Evolutionary conservation across 345 rosid genomes (phyloP).

Genomic region (Corchorus olitorius): DNA sequence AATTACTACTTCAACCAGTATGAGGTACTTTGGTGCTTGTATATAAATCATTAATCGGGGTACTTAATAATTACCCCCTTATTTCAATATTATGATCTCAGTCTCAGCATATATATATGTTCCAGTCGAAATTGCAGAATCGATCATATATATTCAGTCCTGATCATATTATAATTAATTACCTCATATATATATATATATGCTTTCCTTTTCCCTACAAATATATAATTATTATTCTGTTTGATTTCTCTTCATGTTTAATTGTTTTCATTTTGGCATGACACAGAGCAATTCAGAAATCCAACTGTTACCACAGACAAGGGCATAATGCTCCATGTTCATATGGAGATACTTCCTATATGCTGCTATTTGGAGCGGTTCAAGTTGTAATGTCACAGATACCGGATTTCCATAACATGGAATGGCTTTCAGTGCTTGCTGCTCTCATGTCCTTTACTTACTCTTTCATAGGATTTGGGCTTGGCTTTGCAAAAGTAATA

Average conservation of each 20-base stretch:
- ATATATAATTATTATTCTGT: too few relatives aligned
- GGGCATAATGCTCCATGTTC: constrained; percentile 46
- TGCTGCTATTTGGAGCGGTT: constrained; percentile 45
- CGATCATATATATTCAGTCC: background rate
- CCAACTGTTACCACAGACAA: constrained; percentile 56
- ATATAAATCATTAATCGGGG: too few relatives aligned
- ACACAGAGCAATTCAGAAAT: constrained; percentile 47
- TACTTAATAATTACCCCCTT: background rate
- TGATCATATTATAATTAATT: too few relatives aligned
- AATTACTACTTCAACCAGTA: constrained; percentile 59
- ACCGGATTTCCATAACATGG: constrained; percentile 49
- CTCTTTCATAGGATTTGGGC: constrained; percentile 49
- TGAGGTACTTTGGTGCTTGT: constrained; percentile 44
- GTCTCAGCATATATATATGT: too few relatives aligned
- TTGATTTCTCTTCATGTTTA: too few relatives aligned
- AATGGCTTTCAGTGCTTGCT: constrained; percentile 48
- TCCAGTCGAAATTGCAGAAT: background rate
- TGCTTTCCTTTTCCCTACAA: background rate
- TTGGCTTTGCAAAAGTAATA: constrained; percentile 44
- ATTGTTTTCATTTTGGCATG: background rate
- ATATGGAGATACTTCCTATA: constrained; percentile 27
- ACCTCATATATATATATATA: background rate
- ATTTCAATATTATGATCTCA: background rate
- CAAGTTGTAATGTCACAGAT: constrained; percentile 45
- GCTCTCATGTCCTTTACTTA: constrained; percentile 52